phyloP scores from a whole-genome alignment of 2,329 filamentous ascomycete genomes.

The Fusarium sp. region DNA sequence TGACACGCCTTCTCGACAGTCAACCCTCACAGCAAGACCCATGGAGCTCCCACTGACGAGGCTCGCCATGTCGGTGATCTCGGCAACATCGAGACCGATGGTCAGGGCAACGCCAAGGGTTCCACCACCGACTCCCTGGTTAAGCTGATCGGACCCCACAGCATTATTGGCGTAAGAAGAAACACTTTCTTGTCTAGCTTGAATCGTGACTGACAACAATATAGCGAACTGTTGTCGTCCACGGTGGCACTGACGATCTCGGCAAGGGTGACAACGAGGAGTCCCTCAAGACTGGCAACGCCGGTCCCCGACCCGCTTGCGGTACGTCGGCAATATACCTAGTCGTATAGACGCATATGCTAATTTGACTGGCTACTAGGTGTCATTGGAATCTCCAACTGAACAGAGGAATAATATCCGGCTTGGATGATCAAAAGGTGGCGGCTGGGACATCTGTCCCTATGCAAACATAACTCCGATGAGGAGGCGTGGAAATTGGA shows the following conservation, averaged over 20 bases:
- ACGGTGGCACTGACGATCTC: conserved; percentile 96
- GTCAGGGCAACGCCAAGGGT: conserved; percentile 90
- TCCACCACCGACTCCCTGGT: conserved; percentile 84
- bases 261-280: conserved; percentile 93
- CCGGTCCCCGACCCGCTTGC: conserved; percentile 92
- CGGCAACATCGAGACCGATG: conserved; percentile 97
- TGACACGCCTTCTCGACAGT: conserved; percentile 67
- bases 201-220: conserved; percentile 12
- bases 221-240: conserved; percentile 93
- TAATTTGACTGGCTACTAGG: conserved; percentile 60
- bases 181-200: not conserved
- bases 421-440: conserved; percentile 21
- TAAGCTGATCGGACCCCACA: conserved; percentile 97
- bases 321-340: conserved; percentile 69
- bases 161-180: conserved; percentile 88
- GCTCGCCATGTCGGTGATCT: conserved; percentile 96
- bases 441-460: not conserved
- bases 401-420: conserved; percentile 55
- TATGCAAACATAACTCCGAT: conserved; percentile 8
- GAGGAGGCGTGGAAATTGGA: not conserved
- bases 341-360: conserved; percentile 6
- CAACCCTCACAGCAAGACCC: conserved; percentile 94
- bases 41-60: conserved; percentile 88
- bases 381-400: conserved; percentile 91
- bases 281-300: conserved; percentile 98